Conservation (phyloP, 83 land plant genomes). For the Diphasiastrum complanatum region DNA sequence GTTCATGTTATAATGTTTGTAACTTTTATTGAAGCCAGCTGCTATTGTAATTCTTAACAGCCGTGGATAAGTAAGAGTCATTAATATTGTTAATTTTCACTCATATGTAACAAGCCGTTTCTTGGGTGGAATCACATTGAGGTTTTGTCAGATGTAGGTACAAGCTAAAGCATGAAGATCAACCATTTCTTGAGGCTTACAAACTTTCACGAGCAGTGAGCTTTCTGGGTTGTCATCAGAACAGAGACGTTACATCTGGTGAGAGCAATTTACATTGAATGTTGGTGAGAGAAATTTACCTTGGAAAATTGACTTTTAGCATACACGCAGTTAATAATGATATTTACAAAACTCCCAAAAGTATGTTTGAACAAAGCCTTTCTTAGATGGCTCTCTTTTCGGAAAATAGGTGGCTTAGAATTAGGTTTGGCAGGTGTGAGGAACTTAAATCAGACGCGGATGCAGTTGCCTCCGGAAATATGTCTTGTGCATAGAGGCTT, state of each 20-base stretch:
- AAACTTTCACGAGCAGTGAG: slow-evolving; percentile 20
- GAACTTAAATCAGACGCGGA: background rate
- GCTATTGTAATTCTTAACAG: too few species aligned
- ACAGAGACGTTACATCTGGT: too few species aligned
- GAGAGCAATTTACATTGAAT: background rate
- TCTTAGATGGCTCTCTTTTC: background rate
- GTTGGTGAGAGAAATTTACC: background rate
- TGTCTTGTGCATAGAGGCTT: slow-evolving; percentile 24
- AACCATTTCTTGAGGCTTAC: slow-evolving; percentile 23
- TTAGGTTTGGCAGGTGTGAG: slow-evolving; percentile 11
- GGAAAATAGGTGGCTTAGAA: background rate
- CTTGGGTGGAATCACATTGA: too few species aligned
- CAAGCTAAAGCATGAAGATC: slow-evolving; percentile 11
- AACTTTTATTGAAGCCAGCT: too few species aligned
- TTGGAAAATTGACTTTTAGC: slow-evolving; percentile 1
- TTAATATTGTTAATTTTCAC: too few species aligned
- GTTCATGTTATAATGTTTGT: too few species aligned
- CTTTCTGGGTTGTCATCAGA: slow-evolving; percentile 15
- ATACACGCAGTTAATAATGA: too few species aligned
- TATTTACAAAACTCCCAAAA: too few species aligned
- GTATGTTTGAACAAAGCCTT: too few species aligned
- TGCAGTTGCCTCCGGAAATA: slow-evolving; percentile 25
- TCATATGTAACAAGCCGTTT: too few species aligned
- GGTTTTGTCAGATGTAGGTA: slow-evolving; percentile 19
- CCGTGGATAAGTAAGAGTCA: too few species aligned